Conservation (phyloP, 768 basidiomycete species). For the Auriculariales sp. region DNA sequence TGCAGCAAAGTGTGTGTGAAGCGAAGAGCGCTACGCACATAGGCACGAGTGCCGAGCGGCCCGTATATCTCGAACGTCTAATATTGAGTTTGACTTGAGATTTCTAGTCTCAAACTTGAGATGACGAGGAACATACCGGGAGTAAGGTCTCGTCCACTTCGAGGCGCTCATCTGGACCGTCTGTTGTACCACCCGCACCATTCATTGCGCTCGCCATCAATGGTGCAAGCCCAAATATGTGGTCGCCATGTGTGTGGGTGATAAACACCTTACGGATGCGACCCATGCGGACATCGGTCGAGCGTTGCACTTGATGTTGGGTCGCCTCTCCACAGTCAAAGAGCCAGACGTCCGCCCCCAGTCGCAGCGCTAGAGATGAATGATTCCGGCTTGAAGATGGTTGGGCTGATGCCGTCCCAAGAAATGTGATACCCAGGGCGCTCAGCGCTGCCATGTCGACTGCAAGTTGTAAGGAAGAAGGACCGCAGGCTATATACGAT, state of each 20-base stretch:
- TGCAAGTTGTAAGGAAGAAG: neutral
- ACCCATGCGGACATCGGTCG: constrained; percentile 64
- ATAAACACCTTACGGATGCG: constrained; percentile 73
- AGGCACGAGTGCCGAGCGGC: constrained; percentile 68
- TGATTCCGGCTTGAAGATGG: constrained; percentile 70
- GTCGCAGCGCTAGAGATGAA: constrained; percentile 52
- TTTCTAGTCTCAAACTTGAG: no score
- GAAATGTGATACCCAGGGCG: constrained; percentile 42
- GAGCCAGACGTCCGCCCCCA: constrained; percentile 62
- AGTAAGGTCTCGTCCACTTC: constrained; percentile 11
- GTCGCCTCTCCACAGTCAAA: constrained; percentile 82
- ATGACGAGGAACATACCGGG: no score
- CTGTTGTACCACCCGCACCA: constrained; percentile 53
- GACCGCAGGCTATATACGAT: no score
- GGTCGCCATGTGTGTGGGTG: constrained; percentile 82
- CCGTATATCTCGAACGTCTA: constrained; percentile 64
- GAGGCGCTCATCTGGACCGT: constrained; percentile 39
- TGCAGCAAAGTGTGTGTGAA: constrained; percentile 59
- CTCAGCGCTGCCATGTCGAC: constrained; percentile 1
- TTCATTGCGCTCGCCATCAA: constrained; percentile 56
- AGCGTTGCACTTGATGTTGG: constrained; percentile 52
- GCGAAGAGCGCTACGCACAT: constrained; percentile 50
- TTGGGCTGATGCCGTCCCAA: constrained; percentile 71
- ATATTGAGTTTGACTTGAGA: neutral
- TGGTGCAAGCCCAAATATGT: constrained; percentile 63